Evolutionary conservation across 2,329 filamentous ascomycete genomes (phyloP), one percentile per base, ranked within the genome.

Genomic region (Cytospora schulzeri): DNA sequence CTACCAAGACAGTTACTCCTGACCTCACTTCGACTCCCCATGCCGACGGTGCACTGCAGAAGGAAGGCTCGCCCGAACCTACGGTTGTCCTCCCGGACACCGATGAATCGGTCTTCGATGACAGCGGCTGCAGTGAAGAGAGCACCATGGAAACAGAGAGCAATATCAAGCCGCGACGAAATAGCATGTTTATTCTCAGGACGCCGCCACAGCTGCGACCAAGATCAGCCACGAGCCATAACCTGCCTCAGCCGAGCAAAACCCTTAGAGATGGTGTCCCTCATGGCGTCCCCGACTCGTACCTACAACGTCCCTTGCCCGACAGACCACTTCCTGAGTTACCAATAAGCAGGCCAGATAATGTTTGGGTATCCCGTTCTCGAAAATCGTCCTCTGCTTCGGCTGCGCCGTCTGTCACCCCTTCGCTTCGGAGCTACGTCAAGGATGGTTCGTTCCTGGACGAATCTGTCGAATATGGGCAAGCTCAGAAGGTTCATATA

Each of bases 161-260:
- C 12, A 35, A 56, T 1, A 35, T 31, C 14, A 59, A 50, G 55
- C 50, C 58, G 8, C 38, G 54, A 2, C 54, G 60, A 33, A 58
- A 65, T 15, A 67, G 63, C 35, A 31, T 31, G 9, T 67, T 59
- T 33, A 31, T 59, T 24, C 41, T 66, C 2, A 57, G 58, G 17
- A 58, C 65, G 33, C 62, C 53, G 9, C 62, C 65, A 19, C 57
- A 38, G 24, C 33, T 74, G 22, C 53, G 50, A 9, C 62, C 65
- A 12, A 55, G 62, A n/a, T 48, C 48, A 12, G 28, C 28, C 6
- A 57, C 61, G 12, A 51, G n/a, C 38, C 60, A 53, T 14, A 60
- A 59, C 5, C 28, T 73, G 2, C 74, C 74, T 15, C 73, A 76
- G 65, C 74, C 75, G 15, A 73, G 73, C 70, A 77, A 77, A 64